Percentiles rank a stretch among this genome's conserved stretches.
Evolutionary conservation across 1,284 basidiomycete species (phyloP).

Genomic region (Ceratobasidium sp.): DNA sequence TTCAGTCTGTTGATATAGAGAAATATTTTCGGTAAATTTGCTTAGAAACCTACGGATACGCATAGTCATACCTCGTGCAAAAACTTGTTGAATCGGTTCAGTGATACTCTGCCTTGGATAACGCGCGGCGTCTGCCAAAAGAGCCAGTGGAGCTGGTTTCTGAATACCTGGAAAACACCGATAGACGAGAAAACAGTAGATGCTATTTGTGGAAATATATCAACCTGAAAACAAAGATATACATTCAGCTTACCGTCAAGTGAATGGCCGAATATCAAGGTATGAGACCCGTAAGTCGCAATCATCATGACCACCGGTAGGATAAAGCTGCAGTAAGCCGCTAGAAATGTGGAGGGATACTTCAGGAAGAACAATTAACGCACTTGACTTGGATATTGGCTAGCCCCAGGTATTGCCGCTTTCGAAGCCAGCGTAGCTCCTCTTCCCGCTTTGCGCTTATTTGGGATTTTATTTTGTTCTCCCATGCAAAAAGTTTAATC

Average conservation of each 20-base stretch:
- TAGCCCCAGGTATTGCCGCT: constrained; percentile 54
- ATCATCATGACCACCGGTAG: constrained; percentile 3
- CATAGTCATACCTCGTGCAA: constrained; percentile 29
- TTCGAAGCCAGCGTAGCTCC: constrained; percentile 51
- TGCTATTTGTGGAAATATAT: background rate
- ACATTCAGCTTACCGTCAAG: background rate
- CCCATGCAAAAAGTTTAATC: constrained; percentile 43
- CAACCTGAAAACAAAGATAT: too few relatives aligned
- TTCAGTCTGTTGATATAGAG: constrained; percentile 55
- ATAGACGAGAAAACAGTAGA: constrained; percentile 43
- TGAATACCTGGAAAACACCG: constrained; percentile 40
- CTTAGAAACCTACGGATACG: background rate
- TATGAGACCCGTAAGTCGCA: constrained; percentile 19
- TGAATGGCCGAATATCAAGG: background rate
- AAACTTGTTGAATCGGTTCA: constrained; percentile 42
- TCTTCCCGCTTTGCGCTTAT: constrained; percentile 40
- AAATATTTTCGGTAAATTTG: background rate
- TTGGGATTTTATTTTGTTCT: constrained; percentile 35
- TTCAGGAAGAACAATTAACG: constrained; percentile 21
- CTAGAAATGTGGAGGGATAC: background rate
- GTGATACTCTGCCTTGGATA: constrained; percentile 41
- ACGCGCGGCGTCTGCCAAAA: constrained; percentile 41
- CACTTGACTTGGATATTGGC: constrained; percentile 53
- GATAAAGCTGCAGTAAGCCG: background rate
- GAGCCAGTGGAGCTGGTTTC: constrained; percentile 13